A percentile compares a stretch with the other conserved stretches of the same genome.
phyloP scores from a whole-genome alignment of 164 flowering plant species.

The Aristolochia fimbriata region DNA sequence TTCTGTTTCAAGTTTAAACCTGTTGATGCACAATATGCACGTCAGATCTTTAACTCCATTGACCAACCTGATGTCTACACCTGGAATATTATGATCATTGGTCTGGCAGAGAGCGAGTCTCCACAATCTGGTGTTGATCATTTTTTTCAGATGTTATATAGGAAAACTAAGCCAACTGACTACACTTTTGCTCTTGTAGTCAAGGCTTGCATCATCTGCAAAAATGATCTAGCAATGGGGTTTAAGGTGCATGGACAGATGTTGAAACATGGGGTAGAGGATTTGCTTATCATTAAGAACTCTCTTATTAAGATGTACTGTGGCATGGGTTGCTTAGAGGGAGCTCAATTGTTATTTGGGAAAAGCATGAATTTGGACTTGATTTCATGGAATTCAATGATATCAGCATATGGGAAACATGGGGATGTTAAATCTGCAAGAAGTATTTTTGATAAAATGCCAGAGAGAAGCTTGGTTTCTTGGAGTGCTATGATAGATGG shows the following conservation, averaged over 20 bases:
- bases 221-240: background rate
- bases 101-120: conserved; percentile 5
- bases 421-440: conserved; percentile 22
- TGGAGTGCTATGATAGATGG: conserved; percentile 47
- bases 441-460: conserved; percentile 15
- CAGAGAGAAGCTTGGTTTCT: conserved; percentile 16
- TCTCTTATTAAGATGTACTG: conserved; percentile 6
- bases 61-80: conserved; percentile 16
- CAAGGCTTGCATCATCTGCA: conserved; percentile 12
- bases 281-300: conserved; percentile 3
- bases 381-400: conserved; percentile 16
- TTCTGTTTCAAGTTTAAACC: conserved; percentile 9
- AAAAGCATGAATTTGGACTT: conserved; percentile 18
- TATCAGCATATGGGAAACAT: conserved; percentile 21
- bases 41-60: conserved; percentile 12
- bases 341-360: conserved; percentile 13
- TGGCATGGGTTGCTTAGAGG: background rate
- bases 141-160: conserved; percentile 12
- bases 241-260: conserved; percentile 22
- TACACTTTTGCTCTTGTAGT: conserved; percentile 17
- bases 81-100: conserved; percentile 18
- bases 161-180: conserved; percentile 7
- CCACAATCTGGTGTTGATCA: conserved; percentile 6
- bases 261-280: conserved; percentile 16
- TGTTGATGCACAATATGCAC: conserved; percentile 4